Conservation (phyloP, 768 basidiomycete species). For the Termitomyces sp. region DNA sequence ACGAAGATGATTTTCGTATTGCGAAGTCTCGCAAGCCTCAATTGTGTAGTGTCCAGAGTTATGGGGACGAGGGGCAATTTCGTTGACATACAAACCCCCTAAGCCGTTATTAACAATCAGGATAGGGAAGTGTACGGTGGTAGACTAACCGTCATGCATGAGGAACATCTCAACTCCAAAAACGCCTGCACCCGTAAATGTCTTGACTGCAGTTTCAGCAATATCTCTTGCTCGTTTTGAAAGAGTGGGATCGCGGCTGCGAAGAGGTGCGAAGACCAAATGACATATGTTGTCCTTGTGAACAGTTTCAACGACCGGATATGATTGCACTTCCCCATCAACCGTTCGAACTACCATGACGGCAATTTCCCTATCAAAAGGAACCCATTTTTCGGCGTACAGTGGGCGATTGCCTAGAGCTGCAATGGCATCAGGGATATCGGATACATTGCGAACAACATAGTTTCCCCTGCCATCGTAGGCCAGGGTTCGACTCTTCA, state of each 20-base stretch:
- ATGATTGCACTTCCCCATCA: constrained; percentile 71
- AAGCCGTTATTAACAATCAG: not conserved
- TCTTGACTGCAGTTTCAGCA: constrained; percentile 77
- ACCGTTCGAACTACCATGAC: constrained; percentile 93
- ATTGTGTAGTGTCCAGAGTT: constrained; percentile 99
- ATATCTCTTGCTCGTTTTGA: constrained; percentile 57
- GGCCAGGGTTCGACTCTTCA: constrained; percentile 92
- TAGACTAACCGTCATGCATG: constrained; percentile 73
- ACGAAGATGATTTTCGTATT: constrained; percentile 96
- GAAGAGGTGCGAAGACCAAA: constrained; percentile 85
- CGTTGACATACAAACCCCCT: constrained; percentile 86
- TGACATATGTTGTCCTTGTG: constrained; percentile 94
- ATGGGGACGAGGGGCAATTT: constrained; percentile 97
- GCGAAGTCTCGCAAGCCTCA: constrained; percentile 94
- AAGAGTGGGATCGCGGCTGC: constrained; percentile 53
- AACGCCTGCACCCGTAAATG: constrained; percentile 84
- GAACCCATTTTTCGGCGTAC: constrained; percentile 94
- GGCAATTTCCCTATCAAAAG: constrained; percentile 86
- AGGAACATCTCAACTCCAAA: constrained; percentile 99
- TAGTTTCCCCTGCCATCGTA: constrained; percentile 97
- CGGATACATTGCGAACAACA: constrained; percentile 53
- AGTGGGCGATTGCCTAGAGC: constrained; percentile 65
- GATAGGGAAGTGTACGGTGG: not conserved
- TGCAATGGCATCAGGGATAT: constrained; percentile 47
- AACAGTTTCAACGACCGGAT: constrained; percentile 92